These are phyloP conservation scores for Adansonia gregorii DNA, from an alignment of 441 rosid genomes.

Conservation along the genomic window DNA sequence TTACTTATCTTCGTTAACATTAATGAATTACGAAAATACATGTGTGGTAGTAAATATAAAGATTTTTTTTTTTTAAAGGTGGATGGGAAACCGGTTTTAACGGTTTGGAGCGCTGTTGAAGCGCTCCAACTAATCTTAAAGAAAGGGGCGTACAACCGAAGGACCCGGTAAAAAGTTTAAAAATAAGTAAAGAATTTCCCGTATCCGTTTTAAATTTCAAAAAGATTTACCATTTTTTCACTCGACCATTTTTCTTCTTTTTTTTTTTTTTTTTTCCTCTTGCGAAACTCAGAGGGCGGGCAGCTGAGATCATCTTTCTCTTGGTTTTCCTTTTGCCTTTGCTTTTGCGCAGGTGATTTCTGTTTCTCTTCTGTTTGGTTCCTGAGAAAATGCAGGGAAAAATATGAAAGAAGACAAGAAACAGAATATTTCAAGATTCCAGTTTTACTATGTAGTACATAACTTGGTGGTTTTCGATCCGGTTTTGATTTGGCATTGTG, in stretches of 20 bases:
- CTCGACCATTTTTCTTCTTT: not conserved
- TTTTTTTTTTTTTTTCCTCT: too few species aligned
- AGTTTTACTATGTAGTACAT: not conserved
- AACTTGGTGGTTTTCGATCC: not conserved
- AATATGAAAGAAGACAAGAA: not conserved
- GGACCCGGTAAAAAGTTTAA: conserved; percentile 8
- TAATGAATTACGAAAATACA: too few species aligned
- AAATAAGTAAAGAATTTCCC: not conserved
- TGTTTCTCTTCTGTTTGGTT: conserved; percentile 22
- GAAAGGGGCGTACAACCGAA: not conserved
- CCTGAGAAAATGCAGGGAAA: not conserved
- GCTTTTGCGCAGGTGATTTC: conserved; percentile 25
- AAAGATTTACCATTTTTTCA: conserved; percentile 4
- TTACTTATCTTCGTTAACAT: too few species aligned
- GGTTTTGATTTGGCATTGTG: not conserved
- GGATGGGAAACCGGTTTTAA: not conserved
- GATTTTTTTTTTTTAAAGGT: not conserved
- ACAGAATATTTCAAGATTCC: not conserved
- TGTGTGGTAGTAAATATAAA: too few species aligned
- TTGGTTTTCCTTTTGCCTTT: not conserved
- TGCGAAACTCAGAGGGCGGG: conserved; percentile 19
- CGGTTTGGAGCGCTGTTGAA: not conserved
- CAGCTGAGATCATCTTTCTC: conserved; percentile 26
- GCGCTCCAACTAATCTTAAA: not conserved
- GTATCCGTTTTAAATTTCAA: conserved; percentile 22